A percentile compares a stretch with the other conserved stretches of the same genome.
Evolutionary conservation across 75 land plant species (phyloP).

Genomic region (Sequoia sempervirens): DNA sequence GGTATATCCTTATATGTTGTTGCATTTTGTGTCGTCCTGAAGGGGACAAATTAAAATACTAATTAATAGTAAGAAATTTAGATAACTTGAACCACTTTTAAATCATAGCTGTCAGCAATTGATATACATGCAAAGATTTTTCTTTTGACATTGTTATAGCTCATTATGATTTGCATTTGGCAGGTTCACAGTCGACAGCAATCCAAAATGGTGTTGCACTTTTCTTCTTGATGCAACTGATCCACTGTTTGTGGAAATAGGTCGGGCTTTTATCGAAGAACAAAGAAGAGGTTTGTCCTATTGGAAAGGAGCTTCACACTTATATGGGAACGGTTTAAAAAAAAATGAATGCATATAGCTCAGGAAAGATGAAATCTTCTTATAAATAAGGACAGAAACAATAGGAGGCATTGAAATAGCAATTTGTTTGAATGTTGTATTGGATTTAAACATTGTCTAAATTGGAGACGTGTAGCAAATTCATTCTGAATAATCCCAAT

Average conservation of each 20-base stretch:
- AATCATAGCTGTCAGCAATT: neutral
- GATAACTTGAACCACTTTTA: neutral
- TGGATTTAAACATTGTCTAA: neutral
- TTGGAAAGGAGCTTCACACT: neutral
- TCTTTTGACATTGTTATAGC: neutral
- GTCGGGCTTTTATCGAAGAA: constrained; percentile 54
- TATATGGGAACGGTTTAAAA: neutral
- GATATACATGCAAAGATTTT: neutral
- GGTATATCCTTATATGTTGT: too few relatives aligned
- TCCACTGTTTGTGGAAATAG: constrained; percentile 65
- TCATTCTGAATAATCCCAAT: neutral
- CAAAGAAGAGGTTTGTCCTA: constrained; percentile 49
- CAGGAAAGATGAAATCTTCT: neutral
- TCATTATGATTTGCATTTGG: neutral
- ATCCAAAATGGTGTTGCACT: constrained; percentile 70
- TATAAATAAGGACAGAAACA: neutral
- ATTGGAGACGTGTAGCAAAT: neutral
- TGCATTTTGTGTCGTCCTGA: neutral
- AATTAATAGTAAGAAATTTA: neutral
- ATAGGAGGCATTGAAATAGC: neutral
- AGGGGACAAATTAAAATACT: too few relatives aligned
- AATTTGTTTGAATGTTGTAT: neutral
- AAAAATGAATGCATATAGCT: neutral
- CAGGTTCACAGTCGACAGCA: constrained; percentile 63
- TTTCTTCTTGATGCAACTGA: constrained; percentile 72